Conservation (phyloP, 2,329 filamentous ascomycete genomes). For the Clonostachys rhizophaga region DNA sequence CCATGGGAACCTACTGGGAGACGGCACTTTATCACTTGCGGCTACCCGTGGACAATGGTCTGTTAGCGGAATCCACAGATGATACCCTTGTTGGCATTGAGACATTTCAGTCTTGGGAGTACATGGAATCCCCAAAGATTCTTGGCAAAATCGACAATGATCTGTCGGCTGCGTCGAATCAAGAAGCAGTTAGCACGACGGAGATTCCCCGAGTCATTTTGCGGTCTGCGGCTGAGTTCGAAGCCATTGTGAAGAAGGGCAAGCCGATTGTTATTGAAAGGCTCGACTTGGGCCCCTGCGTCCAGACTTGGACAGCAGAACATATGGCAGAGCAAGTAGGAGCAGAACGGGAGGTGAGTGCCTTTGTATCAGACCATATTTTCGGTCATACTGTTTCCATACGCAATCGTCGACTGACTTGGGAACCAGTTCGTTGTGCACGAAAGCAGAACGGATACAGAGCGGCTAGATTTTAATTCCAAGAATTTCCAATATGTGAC, state of each 20-base stretch:
- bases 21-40: constrained; percentile 45
- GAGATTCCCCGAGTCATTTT: constrained; percentile 49
- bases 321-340: constrained; percentile 64
- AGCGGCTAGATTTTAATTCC: constrained; percentile 72
- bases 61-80: constrained; percentile 2
- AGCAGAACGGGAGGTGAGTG: constrained; percentile 50
- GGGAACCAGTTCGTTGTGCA: constrained; percentile 64
- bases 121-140: constrained; percentile 19
- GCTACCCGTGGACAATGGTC: too few relatives aligned
- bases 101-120: constrained; percentile 1
- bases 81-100: not conserved
- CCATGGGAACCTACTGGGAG: constrained; percentile 86
- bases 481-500: constrained; percentile 81
- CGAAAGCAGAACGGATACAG: constrained; percentile 45
- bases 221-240: constrained; percentile 18
- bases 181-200: constrained; percentile 10
- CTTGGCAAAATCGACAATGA: constrained; percentile 4
- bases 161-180: not conserved
- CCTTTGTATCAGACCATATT: not conserved
- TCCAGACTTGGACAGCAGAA: constrained; percentile 59
- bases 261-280: constrained; percentile 58
- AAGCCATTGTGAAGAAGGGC: constrained; percentile 44
- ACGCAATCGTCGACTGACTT: not conserved
- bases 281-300: constrained; percentile 64
- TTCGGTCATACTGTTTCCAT: too few relatives aligned